These are phyloP conservation scores for Entomortierella lignicola DNA, from an alignment of 192 early-diverging fungal species.

Conservation along the genomic window DNA sequence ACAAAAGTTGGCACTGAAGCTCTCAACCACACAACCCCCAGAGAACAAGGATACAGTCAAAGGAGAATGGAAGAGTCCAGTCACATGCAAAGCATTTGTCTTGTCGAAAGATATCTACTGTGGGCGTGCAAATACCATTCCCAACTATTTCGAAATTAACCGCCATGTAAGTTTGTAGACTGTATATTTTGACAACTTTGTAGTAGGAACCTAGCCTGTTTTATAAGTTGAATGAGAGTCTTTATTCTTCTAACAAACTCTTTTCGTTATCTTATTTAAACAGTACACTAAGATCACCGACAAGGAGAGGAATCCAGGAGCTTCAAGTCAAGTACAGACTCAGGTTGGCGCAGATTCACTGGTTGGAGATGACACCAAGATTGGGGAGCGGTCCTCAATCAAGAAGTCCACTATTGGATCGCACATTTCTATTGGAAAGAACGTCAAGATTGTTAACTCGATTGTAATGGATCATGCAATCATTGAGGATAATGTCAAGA, in stretches of 20 bases:
- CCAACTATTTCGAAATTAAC: constrained; percentile 91
- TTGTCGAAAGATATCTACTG: constrained; percentile 76
- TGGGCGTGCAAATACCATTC: constrained; percentile 85
- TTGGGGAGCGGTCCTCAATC: constrained; percentile 92
- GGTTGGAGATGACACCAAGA: constrained; percentile 88
- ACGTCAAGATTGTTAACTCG: constrained; percentile 95
- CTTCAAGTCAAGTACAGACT: constrained; percentile 51
- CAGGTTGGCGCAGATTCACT: constrained; percentile 92
- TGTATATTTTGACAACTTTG: too few relatives aligned
- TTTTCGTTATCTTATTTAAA: constrained; percentile 3
- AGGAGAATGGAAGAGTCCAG: constrained; percentile 58
- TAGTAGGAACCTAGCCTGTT: too few relatives aligned
- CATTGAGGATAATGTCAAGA: constrained; percentile 90
- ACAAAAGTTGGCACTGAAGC: constrained; percentile 38
- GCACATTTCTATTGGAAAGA: constrained; percentile 95
- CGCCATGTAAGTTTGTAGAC: constrained; percentile 66
- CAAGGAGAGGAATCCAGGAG: constrained; percentile 76
- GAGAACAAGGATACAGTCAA: constrained; percentile 44
- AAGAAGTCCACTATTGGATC: constrained; percentile 95
- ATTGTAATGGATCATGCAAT: constrained; percentile 96
- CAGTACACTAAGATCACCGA: constrained; percentile 64
- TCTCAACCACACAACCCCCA: constrained; percentile 40
- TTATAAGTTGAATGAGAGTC: too few relatives aligned
- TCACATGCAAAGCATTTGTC: constrained; percentile 65
- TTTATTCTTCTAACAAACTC: background rate